These are phyloP conservation scores for Penicillium soppii DNA, from an alignment of 495 filamentous ascomycete species.

Conservation along the genomic window DNA sequence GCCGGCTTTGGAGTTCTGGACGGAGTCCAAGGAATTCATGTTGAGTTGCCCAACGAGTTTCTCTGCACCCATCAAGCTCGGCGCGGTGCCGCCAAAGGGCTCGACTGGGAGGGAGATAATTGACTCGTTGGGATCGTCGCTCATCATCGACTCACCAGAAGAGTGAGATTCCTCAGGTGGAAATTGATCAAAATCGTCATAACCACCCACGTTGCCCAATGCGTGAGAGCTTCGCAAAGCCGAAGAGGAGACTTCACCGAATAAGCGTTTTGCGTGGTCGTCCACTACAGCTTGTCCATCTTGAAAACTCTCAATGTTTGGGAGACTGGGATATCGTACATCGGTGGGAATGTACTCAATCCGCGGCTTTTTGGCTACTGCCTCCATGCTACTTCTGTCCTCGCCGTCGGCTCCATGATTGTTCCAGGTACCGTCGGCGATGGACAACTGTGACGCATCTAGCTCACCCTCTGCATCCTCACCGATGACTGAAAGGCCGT, in stretches of 20 bases:
- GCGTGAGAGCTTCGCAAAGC: slow-evolving; percentile 64
- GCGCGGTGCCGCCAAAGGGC: slow-evolving; percentile 42
- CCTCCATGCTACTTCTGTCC: slow-evolving; percentile 32
- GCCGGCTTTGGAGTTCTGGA: slow-evolving; percentile 27
- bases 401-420: slow-evolving; percentile 24
- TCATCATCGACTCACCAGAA: slow-evolving; percentile 50
- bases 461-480: slow-evolving; percentile 48
- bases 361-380: slow-evolving; percentile 40
- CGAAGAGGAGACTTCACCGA: slow-evolving; percentile 77
- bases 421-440: slow-evolving; percentile 36
- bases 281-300: slow-evolving; percentile 29
- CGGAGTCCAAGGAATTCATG: slow-evolving; percentile 57
- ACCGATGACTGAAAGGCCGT: slow-evolving; percentile 43
- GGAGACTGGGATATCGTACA: slow-evolving; percentile 44
- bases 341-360: slow-evolving; percentile 31
- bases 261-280: slow-evolving; percentile 54
- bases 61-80: slow-evolving; percentile 67
- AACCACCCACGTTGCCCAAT: slow-evolving; percentile 35
- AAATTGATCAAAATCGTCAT: slow-evolving; percentile 26
- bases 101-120: slow-evolving; percentile 43
- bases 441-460: slow-evolving; percentile 68
- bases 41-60: slow-evolving; percentile 65
- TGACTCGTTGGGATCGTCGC: slow-evolving; percentile 37
- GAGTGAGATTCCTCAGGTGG: slow-evolving; percentile 36
- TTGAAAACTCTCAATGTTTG: slow-evolving; percentile 41